Evolutionary conservation across 768 basidiomycete species (phyloP).

Genomic region (Naganishia onofrii): DNA sequence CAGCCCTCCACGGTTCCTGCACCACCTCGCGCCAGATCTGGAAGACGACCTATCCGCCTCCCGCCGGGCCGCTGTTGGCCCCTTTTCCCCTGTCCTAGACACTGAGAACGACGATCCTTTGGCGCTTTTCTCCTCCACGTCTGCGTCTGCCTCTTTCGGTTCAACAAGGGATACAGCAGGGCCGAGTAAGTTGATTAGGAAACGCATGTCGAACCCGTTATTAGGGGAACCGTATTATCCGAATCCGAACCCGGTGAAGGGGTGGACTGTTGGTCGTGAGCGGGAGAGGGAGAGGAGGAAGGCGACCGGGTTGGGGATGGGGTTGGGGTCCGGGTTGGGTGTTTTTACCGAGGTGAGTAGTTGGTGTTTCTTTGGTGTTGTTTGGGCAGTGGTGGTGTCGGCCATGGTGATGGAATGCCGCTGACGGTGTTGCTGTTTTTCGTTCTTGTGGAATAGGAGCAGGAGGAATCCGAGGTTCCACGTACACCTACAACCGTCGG

Average conservation of each 20-base stretch:
- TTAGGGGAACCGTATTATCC: slow-evolving; percentile 29
- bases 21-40: slow-evolving; percentile 12
- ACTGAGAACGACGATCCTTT: neutral
- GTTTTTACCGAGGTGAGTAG: slow-evolving; percentile 12
- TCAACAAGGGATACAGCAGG: neutral
- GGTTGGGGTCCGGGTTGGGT: neutral
- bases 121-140: neutral
- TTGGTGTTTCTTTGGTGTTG: slow-evolving; percentile 8
- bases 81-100: neutral
- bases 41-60: slow-evolving; percentile 5
- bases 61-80: neutral
- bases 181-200: neutral
- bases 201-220: slow-evolving; percentile 24
- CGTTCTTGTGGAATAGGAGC: neutral
- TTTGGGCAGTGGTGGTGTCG: neutral
- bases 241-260: slow-evolving; percentile 29
- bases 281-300: neutral
- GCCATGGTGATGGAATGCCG: neutral
- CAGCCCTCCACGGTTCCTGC: slow-evolving; percentile 8
- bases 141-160: no score
- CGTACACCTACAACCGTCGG: neutral
- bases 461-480: neutral
- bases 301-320: no score
- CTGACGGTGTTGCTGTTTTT: neutral
- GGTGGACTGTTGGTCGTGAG: slow-evolving; percentile 9